phyloP scores from a whole-genome alignment of 2,329 filamentous ascomycete genomes.

The Fusarium pilosicola region DNA sequence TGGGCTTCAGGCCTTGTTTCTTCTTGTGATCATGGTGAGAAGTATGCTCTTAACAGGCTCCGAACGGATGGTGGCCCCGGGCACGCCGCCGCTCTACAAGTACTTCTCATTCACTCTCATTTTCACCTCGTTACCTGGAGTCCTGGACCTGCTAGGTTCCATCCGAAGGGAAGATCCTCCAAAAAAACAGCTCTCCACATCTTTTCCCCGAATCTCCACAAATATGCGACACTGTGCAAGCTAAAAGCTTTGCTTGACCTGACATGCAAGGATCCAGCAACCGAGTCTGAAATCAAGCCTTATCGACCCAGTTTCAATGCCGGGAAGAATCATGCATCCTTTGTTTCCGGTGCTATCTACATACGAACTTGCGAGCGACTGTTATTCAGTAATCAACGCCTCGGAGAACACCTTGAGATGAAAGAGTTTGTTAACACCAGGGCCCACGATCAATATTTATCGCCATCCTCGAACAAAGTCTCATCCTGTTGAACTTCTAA shows the following conservation, averaged over 20 bases:
- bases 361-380: not conserved
- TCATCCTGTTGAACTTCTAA: constrained; percentile 19
- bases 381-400: not conserved
- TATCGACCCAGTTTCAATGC: constrained; percentile 36
- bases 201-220: constrained; percentile 29
- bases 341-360: constrained; percentile 35
- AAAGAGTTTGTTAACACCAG: not conserved
- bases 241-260: constrained; percentile 13
- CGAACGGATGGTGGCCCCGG: not conserved
- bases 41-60: not conserved
- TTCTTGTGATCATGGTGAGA: not conserved
- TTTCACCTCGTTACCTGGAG: not conserved
- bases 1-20: not conserved
- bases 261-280: constrained; percentile 21
- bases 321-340: constrained; percentile 38
- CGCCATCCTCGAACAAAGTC: constrained; percentile 33
- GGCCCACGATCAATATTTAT: not conserved
- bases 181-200: constrained; percentile 15
- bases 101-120: not conserved
- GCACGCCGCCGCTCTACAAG: not conserved
- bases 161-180: constrained; percentile 20
- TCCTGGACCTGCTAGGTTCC: constrained; percentile 16
- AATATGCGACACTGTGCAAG: constrained; percentile 20
- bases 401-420: not conserved
- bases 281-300: constrained; percentile 24